Evolutionary conservation across 2,329 filamentous ascomycete genomes (phyloP).

Genomic region (Alternaria novae-zelandiae): DNA sequence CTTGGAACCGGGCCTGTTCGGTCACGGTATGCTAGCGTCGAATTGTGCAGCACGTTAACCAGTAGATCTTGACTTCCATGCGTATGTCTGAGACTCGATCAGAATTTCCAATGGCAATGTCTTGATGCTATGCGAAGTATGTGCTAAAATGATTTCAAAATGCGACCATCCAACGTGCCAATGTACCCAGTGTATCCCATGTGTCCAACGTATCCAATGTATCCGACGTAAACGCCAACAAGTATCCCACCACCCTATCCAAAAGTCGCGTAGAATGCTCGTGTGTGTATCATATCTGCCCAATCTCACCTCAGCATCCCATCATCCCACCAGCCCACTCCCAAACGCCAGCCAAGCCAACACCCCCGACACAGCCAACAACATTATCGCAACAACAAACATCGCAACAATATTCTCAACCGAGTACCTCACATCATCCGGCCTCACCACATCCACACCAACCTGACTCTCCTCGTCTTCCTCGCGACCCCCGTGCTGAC

Average conservation of each 20-base stretch:
- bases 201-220: background rate
- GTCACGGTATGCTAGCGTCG: background rate
- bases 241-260: background rate
- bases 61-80: background rate
- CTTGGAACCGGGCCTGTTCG: background rate
- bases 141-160: background rate
- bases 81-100: background rate
- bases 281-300: background rate
- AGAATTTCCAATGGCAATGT: background rate
- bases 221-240: background rate
- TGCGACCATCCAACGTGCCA: background rate
- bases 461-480: slow-evolving; percentile 16
- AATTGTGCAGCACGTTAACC: background rate
- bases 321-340: slow-evolving; percentile 6
- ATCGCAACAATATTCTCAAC: slow-evolving; percentile 35
- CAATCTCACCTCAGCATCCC: too few species aligned
- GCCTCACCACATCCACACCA: slow-evolving; percentile 11
- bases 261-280: background rate
- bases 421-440: slow-evolving; percentile 32
- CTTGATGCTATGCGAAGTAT: background rate
- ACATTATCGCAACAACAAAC: slow-evolving; percentile 27
- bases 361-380: slow-evolving; percentile 29
- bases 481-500: background rate
- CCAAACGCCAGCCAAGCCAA: slow-evolving; percentile 25
- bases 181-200: background rate